Evolutionary conservation across 371 early-diverging fungal genomes (phyloP).

Genomic region (Chytridium lagenaria): DNA sequence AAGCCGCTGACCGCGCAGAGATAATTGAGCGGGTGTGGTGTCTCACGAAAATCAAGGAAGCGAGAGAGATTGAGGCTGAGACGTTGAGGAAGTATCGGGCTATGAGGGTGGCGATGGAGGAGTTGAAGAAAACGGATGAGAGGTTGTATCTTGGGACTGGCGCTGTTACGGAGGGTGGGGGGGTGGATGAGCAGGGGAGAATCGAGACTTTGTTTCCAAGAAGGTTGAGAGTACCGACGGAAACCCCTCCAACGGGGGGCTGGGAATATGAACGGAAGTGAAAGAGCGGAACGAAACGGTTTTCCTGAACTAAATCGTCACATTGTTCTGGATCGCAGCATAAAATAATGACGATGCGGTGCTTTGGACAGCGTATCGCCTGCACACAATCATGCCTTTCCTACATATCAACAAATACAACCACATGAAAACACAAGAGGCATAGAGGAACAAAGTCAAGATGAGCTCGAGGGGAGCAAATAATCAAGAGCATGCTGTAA

Average conservation of each 20-base stretch:
- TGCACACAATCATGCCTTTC: too few species aligned
- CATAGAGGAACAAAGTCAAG: too few species aligned
- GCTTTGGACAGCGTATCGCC: too few species aligned
- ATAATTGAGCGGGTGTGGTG: constrained; percentile 39
- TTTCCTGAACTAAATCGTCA: not conserved
- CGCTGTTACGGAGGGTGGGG: constrained; percentile 11
- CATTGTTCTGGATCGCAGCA: too few species aligned
- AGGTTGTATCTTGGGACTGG: constrained; percentile 47
- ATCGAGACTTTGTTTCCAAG: constrained; percentile 39
- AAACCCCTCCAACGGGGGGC: constrained; percentile 40
- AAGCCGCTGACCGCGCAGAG: not conserved
- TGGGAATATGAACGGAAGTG: not conserved
- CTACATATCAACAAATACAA: too few species aligned
- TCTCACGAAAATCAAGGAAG: constrained; percentile 39
- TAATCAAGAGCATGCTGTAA: too few species aligned
- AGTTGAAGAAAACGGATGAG: constrained; percentile 43
- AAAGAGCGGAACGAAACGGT: not conserved
- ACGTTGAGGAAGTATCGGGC: constrained; percentile 40
- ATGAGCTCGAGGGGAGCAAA: too few species aligned
- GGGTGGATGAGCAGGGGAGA: not conserved
- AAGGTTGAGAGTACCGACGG: constrained; percentile 48
- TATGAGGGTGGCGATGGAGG: constrained; percentile 53
- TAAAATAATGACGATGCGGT: not conserved
- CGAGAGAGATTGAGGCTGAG: constrained; percentile 31
- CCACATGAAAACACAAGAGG: too few species aligned